Evolutionary conservation across 768 basidiomycete species (phyloP), one percentile per base, ranked within the genome.

Genomic region (Rhodotorula toruloides): DNA sequence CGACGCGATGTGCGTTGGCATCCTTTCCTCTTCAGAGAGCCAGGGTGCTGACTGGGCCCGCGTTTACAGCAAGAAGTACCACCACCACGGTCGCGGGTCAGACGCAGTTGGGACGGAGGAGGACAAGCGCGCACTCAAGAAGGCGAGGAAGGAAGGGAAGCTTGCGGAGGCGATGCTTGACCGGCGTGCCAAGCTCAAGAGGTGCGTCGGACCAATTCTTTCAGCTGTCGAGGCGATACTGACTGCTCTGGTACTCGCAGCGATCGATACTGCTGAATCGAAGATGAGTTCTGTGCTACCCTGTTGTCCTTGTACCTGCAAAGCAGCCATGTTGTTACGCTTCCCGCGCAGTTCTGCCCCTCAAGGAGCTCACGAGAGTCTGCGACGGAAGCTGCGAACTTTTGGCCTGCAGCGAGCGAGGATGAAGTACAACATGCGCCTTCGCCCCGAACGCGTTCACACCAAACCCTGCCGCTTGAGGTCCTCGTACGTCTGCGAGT

Each of bases 51-150:
- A 16, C 27, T 7, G 11, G 11, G 37, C n/a, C 36, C 37, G 21
- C 53, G 8, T 54, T 25, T 27, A 31, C 73, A 91, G 89, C 76
- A 84, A 81, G 56, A 74, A 86, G 49, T 86, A 84, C 76, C 91
- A 93, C 43, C 50, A 73, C 82, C 90, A 0, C 91, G 90, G 31
- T 87, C 88, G 29, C 87, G 89, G 7, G 81, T 29, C 86, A 16
- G 34, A 54, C 40, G 84, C 84, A 25, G 80, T 93, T 11, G 82
- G 86, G 29, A 89, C 90, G 2, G 74, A 70, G 1, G 83, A 82
- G 0, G 91, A 91, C 72, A 87, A 85, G 79, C 84, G 83, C 77
- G 87, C 86, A 86, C 82, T 94, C 55, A 90, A 89, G 77, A 82
- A 81, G 54, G 90, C 90, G 21, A 63, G 57, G 36, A 63, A 72